Evolutionary conservation across 148 eudicot genomes (phyloP), one percentile per base, ranked within the genome.

Genomic region (Arctostaphylos glauca): DNA sequence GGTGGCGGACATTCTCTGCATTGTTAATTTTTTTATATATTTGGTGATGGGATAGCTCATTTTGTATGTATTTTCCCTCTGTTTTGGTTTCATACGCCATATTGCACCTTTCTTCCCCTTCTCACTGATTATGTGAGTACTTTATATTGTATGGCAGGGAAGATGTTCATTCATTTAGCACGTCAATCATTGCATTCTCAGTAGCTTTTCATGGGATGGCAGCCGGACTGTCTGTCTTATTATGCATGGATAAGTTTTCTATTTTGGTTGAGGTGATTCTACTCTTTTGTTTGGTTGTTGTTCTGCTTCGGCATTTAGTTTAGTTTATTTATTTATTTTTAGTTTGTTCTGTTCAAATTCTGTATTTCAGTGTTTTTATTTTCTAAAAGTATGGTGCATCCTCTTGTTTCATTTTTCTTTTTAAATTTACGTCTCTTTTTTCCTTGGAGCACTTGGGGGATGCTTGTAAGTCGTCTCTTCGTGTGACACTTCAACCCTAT

Each of bases 191-290:
- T 83, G 86, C 89, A 82, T 81, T 91, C 85, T 92, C 97, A 49
- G 87, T 88, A 82, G 87, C 89, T 81, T 87, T 88, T 54, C 85
- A 81, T 71, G 88, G 90, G 84, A 86, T 84, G 84, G 81, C 90
- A 83, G 60, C 85, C 31, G 97, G 92, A 52, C 81, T 91, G 55
- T 54, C 89, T 84, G 86, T 84, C 84, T 82, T 83, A 43, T 76
- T 96, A 67, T 92, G 83, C 89, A 81, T 91, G 88, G 96, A 94
- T 86, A 98, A 94, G 82, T 72, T 92, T 81, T 88, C 87, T 86
- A 81, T 89, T 78, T 85, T 92, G 80, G 66, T 82, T 56, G 91
- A 92, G 99, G 99, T 96, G 84, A 84, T 78, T 84, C 49, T 53
- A 31, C 10, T 70, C 14, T 14, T 70, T 70, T 43, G 15, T 43